These are phyloP conservation scores for Phellinidium pouzarii DNA, from an alignment of 1,284 basidiomycete genomes.

Conservation along the genomic window DNA sequence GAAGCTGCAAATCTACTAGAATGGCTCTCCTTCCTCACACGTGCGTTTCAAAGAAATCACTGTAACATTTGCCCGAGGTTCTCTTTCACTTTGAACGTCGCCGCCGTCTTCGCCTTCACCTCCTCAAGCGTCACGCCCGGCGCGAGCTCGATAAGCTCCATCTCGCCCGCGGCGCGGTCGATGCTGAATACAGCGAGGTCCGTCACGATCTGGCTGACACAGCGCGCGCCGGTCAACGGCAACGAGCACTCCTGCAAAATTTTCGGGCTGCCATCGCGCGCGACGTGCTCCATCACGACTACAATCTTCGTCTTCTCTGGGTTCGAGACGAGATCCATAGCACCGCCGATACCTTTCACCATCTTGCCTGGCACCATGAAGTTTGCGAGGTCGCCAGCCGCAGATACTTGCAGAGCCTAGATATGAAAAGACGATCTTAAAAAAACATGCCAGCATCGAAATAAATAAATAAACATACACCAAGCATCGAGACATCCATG, in stretches of 20 bases:
- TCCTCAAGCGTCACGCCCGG: constrained; percentile 82
- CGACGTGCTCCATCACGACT: constrained; percentile 83
- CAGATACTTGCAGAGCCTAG: constrained; percentile 91
- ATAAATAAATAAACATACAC: too few species aligned
- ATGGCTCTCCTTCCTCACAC: too few species aligned
- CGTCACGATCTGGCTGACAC: constrained; percentile 88
- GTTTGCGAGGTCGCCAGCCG: constrained; percentile 92
- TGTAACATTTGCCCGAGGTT: constrained; percentile 31
- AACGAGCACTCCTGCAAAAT: constrained; percentile 78
- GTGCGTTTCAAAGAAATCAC: neutral
- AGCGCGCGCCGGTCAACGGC: constrained; percentile 81
- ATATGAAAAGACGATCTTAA: constrained; percentile 8
- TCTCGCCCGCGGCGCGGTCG: constrained; percentile 64
- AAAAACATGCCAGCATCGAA: too few species aligned
- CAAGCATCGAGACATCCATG: constrained; percentile 87
- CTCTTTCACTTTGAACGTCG: constrained; percentile 59
- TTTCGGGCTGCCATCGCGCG: constrained; percentile 87
- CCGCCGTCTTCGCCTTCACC: constrained; percentile 79
- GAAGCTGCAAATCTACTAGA: neutral
- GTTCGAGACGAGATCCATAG: constrained; percentile 94
- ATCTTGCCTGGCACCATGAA: constrained; percentile 97
- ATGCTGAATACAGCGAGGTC: constrained; percentile 90
- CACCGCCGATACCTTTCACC: constrained; percentile 90
- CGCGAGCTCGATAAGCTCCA: constrained; percentile 78
- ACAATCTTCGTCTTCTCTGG: constrained; percentile 88